Base-by-base conservation (phyloP, 495 filamentous ascomycete species). In the Pseudoneurospora amorphoporcata region DNA sequence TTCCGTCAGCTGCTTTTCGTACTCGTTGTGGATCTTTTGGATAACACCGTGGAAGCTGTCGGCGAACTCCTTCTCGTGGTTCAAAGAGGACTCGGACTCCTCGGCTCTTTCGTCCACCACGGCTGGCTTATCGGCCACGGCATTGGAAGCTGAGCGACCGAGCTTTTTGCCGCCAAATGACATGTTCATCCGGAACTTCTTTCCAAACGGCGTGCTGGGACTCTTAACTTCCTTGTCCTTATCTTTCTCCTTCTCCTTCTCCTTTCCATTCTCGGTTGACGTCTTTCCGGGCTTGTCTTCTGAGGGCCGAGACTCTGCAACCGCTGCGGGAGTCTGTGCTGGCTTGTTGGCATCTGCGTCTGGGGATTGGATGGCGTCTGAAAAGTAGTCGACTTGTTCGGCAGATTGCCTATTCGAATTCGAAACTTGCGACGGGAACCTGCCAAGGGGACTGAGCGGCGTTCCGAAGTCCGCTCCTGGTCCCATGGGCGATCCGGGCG, bases 121-220 rank as follows among this genome's bases (percentile, higher is more conserved):
- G 39, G 87, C 87, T 0, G 92, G 91, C 81, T 96, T 97, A 70
- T 89, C 89, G 68, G 80, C 79, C 9, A 85, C 82, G 29, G 92
- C 92, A 0, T 87, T 87, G 3, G 93, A 93, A n/a, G 88, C 86
- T 14, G 87, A 88, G 37, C 92, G 89, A 12, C 89, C 89, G 6
- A 97, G 83, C 74, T 94, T 97, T 84, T 95, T 97, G 77, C 84
- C 88, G 68, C 89, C 88, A 78, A 92, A 91, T 7, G 92, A 90
- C 82, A 94, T 94, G 41, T 90, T 89, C 88, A 94, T 93, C 17
- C 90, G 88, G 81, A 97, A 94, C 77, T 95, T 95, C 83, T 95
- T 95, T 4, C 90, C 88, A 77, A 97, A 96, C 12, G 92, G 81
- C 2, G 88, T 90, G 32, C 85, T 86, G 1, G 88, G 85, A 45